Base-by-base conservation (phyloP, 495 filamentous ascomycete species). In the Neurospora cerealis region DNA sequence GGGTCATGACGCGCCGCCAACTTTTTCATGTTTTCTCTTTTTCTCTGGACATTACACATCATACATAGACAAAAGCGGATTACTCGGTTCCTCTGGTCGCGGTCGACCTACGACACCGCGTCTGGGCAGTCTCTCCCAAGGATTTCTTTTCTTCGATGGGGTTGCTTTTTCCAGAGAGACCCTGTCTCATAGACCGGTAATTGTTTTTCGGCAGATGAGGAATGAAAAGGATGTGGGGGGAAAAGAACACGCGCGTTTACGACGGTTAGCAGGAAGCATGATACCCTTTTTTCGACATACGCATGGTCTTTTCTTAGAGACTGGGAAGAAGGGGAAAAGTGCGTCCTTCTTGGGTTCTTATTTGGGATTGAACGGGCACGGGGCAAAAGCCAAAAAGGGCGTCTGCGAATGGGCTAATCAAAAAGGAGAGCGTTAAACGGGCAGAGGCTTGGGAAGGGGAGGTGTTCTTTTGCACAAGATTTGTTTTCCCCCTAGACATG, bases 21-120 rank as follows among this genome's bases (percentile, higher is more conserved):
- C 71, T 73, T 60, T 75, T 72, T 75, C 60, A 75, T 77, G 79
- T 75, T 76, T 78, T 82, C 78, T 77, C 78, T 74, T 81, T 72
- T 78, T 79, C 75, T 46, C 74, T 83, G 74, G 77, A 79, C 79
- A 77, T 80, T 79, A 77, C 75, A 74, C 75, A 76, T 83, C 78
- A 82, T 32, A 62, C 83, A 86, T 89, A 89, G 87, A 89, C 84
- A 88, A 88, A 88, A 88, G 85, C 85, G 85, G 86, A 85, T 86
- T 85, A 85, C 84, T 86, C 83, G 78, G 80, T 81, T 83, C 82
- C 77, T 85, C 81, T 84, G 81, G 83, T 82, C 81, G 79, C 74
- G 75, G 73, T 77, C 77, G 74, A 69, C 73, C 70, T 70, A 66
- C 71, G 76, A 72, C 76, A 78, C 81, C 75, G 73, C 54, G 70